Percentiles rank a stretch among this genome's conserved stretches.
Evolutionary conservation across 768 basidiomycete genomes (phyloP).

Genomic region (Boletus huronensis): DNA sequence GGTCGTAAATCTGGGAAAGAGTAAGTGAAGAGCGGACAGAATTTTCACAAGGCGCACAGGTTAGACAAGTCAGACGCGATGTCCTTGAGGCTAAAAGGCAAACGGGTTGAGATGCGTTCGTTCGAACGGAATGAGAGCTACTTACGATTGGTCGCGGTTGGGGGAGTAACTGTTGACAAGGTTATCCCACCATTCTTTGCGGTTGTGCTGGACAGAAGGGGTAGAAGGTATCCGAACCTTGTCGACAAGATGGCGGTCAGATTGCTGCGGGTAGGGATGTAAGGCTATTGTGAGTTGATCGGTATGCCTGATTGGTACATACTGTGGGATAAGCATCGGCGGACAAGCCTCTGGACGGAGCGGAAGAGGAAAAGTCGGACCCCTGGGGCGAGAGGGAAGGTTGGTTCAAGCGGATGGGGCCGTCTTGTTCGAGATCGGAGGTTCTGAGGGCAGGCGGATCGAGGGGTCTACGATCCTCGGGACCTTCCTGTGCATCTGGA

Average conservation of each 20-base stretch:
- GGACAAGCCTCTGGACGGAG: conserved; percentile 25
- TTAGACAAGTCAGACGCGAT: conserved; percentile 49
- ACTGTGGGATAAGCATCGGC: conserved; percentile 27
- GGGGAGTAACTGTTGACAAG: conserved; percentile 42
- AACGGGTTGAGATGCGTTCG: conserved; percentile 1
- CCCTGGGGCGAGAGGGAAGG: conserved; percentile 32
- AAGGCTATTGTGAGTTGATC: not conserved
- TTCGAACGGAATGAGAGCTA: not conserved
- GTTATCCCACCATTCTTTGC: conserved; percentile 47
- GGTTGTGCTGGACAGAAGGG: conserved; percentile 32
- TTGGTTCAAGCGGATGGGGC: conserved; percentile 25
- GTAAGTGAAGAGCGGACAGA: conserved; percentile 4
- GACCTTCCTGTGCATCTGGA: conserved; percentile 32
- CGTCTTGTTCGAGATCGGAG: conserved; percentile 25
- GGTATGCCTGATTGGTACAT: conserved; percentile 7
- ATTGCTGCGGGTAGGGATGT: conserved; percentile 21
- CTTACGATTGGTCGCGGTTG: conserved; percentile 44
- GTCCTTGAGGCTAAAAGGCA: conserved; percentile 40
- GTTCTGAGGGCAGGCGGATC: conserved; percentile 27
- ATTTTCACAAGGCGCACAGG: conserved; percentile 39
- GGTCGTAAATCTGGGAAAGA: conserved; percentile 51
- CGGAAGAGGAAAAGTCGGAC: conserved; percentile 30
- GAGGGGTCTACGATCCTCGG: conserved; percentile 27
- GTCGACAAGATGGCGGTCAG: conserved; percentile 26
- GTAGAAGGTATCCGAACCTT: conserved; percentile 28